Evolutionary conservation across 2,329 filamentous ascomycete species (phyloP), one percentile per base, ranked within the genome.

Genomic region (Aspergillus texensis): DNA sequence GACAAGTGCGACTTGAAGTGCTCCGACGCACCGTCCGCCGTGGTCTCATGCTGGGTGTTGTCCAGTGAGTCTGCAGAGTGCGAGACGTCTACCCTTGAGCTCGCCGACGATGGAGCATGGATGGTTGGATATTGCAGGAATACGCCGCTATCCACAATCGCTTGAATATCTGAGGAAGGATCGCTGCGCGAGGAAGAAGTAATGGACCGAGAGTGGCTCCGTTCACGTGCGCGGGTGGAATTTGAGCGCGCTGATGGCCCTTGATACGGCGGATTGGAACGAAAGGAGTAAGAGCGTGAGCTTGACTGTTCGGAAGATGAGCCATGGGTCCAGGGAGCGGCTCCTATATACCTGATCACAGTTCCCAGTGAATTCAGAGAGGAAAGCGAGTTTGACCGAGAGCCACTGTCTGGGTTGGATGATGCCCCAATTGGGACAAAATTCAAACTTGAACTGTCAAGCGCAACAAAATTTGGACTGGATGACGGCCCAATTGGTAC

Each of bases 1-100:
- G 81, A 83, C 28, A 83, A 70, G 52, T 79, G 77, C 55, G 78
- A 78, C 60, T 78, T 78, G 72, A 79, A 80, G 58, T 75, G 75
- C 24, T 75, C 71, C 16, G 74, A 73, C 24, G 75, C 72, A 26
- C 71, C 72, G 41, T 77, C 75, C 9, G 74, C 73, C 53, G 75
- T 73, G 41, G 74, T 73, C 56, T 75, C 74, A 26, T 72, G 72
- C 8, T 68, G 53, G 48, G 57, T 62, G 19, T 61, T 56, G 21
- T 68, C 62, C 9, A 67, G 61, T 21, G 66, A 68, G 30, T 72
- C 72, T 41, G 69, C 65, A 12, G 68, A 67, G 16, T 67, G 65
- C 0, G 75, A 75, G n/a, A 71, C 71, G 54, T 80, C 78, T 16
- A 75, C 77, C 56, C 77, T 77, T 46, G 81, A 82, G 58, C 78